A percentile compares a stretch with the other conserved stretches of the same genome.
Evolutionary conservation across 805 yeast genomes (phyloP).

Genomic region (Cyberlindnera mrakii): DNA sequence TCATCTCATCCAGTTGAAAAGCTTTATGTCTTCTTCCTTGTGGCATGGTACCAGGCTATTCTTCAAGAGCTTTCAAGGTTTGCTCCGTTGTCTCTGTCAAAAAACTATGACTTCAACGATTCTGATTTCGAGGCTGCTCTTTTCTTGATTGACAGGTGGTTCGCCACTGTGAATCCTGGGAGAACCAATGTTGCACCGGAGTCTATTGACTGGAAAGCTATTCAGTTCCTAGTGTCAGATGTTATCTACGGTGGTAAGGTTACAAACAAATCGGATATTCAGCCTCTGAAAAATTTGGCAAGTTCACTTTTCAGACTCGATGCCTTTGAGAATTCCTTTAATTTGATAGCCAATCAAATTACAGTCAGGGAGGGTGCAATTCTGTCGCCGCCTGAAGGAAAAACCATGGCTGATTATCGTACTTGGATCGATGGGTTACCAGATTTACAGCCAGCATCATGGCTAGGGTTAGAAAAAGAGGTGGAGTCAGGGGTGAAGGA

Average conservation of each 20-base stretch:
- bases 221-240: slow-evolving; percentile 43
- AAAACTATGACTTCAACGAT: slow-evolving; percentile 64
- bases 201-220: slow-evolving; percentile 47
- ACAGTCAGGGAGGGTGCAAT: slow-evolving; percentile 6
- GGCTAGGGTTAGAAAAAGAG: slow-evolving; percentile 45
- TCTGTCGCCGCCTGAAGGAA: slow-evolving; percentile 42
- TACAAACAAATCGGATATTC: slow-evolving; percentile 35
- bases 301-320: slow-evolving; percentile 30
- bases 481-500: slow-evolving; percentile 28
- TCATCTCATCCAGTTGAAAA: slow-evolving; percentile 30
- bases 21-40: slow-evolving; percentile 41
- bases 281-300: slow-evolving; percentile 31
- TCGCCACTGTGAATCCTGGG: slow-evolving; percentile 25
- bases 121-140: slow-evolving; percentile 56
- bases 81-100: slow-evolving; percentile 57
- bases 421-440: slow-evolving; percentile 54
- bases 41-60: slow-evolving; percentile 68
- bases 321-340: slow-evolving; percentile 38
- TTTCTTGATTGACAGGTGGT: slow-evolving; percentile 35
- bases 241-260: slow-evolving; percentile 65
- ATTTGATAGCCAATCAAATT: slow-evolving; percentile 29
- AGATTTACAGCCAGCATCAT: slow-evolving; percentile 41
- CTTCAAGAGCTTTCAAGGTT: slow-evolving; percentile 53
- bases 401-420: slow-evolving; percentile 26
- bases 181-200: slow-evolving; percentile 38